phyloP scores from a whole-genome alignment of 2,329 filamentous ascomycete species.

The Pezicula carpinea region DNA sequence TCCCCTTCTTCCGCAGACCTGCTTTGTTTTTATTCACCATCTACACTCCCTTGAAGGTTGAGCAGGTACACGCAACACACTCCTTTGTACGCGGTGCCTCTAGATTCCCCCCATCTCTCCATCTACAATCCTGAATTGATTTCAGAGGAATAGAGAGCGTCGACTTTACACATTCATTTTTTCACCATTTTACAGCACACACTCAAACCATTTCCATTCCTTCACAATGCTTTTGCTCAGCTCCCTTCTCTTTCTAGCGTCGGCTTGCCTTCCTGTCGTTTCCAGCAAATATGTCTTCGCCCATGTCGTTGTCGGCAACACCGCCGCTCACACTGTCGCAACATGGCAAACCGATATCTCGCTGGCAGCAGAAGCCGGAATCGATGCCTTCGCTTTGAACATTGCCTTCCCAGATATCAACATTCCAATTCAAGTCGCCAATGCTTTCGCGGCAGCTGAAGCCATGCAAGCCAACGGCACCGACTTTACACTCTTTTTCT shows the following conservation, averaged over 20 bases:
- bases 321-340: constrained; percentile 24
- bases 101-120: neutral
- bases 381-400: constrained; percentile 34
- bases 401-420: constrained; percentile 26
- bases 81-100: neutral
- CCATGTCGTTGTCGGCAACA: constrained; percentile 29
- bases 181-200: neutral
- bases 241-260: constrained; percentile 1
- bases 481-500: constrained; percentile 27
- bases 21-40: neutral
- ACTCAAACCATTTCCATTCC: neutral
- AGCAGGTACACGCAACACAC: constrained; percentile 1
- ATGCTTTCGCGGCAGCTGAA: constrained; percentile 31
- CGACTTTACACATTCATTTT: neutral
- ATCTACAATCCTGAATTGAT: too few species aligned
- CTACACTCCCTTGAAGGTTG: constrained; percentile 1
- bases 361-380: constrained; percentile 30
- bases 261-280: constrained; percentile 2
- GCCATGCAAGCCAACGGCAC: constrained; percentile 17
- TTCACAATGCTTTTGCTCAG: constrained; percentile 1
- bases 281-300: constrained; percentile 26
- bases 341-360: constrained; percentile 30
- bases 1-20: neutral
- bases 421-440: constrained; percentile 29
- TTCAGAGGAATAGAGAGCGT: too few species aligned